Evolutionary conservation across 78 protist species (phyloP), one percentile per base, ranked within the genome.

Genomic region (Mastigamoeba balamuthi): DNA sequence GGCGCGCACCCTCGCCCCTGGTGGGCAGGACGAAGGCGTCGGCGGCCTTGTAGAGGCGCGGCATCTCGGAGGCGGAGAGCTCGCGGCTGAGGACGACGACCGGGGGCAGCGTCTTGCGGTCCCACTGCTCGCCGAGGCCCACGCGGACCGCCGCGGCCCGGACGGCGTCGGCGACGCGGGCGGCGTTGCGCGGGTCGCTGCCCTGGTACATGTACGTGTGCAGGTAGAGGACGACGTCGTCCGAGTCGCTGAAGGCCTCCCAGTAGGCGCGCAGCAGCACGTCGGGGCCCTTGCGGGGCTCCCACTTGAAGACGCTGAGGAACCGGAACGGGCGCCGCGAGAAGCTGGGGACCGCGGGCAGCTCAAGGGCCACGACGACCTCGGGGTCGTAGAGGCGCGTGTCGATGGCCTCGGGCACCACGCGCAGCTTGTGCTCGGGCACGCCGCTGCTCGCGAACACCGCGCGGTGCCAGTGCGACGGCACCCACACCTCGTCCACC

Each of bases 401-500:
- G n/a, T 84, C 85, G 25, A 84, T 28, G 36, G 82, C 44, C 72
- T 80, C 88, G 9, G 88, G 88, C 27, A 84, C 28, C 33, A 77
- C 75, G 29, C 0, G 8, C 17, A 74, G 33, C 35, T 63, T 74
- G 17, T 42, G 35, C 41, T 10, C 4, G 10, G 69, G 10, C 27
- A 79, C 82, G 29, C 84, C 80, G 33, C 40, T 6, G 17, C 33
- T 3, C 3, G 3, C 4, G n/a, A 83, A 83, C 36, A 48, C 81
- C 4, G 68, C 68, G 10, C 4, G 17, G n/a, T 76, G 68, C 39
- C 78, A 84, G 8, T 33, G 0, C 25, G 86, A 44, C 25, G 88
- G 88, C 42, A 84, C 88, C 88, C 88, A 84, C 10, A 84, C 74
- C 23, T 78, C 86, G 40, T 84, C 88, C 28, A 80, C 79, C 6